Evolutionary conservation across 305 asterid species (phyloP).

Genomic region (Rubia tinctorum): DNA sequence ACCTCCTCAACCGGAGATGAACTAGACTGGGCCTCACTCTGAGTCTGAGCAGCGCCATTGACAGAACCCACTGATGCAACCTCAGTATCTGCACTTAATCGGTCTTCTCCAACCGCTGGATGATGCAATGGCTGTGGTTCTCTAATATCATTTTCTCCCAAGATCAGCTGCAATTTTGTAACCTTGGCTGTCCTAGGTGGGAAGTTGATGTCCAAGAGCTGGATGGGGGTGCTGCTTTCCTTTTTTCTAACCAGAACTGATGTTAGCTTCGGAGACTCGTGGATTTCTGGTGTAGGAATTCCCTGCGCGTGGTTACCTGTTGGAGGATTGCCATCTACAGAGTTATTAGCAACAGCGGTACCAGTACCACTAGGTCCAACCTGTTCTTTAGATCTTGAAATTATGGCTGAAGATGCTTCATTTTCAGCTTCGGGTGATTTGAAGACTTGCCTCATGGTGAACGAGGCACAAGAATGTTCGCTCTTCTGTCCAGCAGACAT

Average conservation of each 20-base stretch:
- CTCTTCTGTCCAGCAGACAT: constrained; percentile 92
- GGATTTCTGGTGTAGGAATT: constrained; percentile 72
- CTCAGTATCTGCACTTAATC: constrained; percentile 44
- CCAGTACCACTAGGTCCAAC: constrained; percentile 40
- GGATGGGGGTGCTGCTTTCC: constrained; percentile 45
- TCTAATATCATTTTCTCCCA: constrained; percentile 37
- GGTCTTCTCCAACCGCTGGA: constrained; percentile 12
- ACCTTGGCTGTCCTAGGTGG: constrained; percentile 61
- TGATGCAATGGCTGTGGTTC: not conserved
- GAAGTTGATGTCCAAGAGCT: constrained; percentile 80
- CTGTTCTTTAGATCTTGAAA: constrained; percentile 40
- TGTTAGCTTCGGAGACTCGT: constrained; percentile 61
- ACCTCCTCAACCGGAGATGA: constrained; percentile 43
- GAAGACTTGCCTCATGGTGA: constrained; percentile 83
- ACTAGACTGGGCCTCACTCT: constrained; percentile 60
- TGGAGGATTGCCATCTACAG: constrained; percentile 42
- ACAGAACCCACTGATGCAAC: constrained; percentile 72
- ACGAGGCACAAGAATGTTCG: constrained; percentile 89
- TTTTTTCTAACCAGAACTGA: constrained; percentile 45
- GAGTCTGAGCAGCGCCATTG: constrained; percentile 48
- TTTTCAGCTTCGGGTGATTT: constrained; percentile 62
- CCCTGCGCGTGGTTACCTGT: constrained; percentile 46
- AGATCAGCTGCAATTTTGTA: constrained; percentile 30
- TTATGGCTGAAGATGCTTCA: constrained; percentile 48
- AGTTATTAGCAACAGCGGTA: constrained; percentile 30